Base-by-base conservation (phyloP, 768 basidiomycete genomes). In the Psilocybe cubensis region DNA sequence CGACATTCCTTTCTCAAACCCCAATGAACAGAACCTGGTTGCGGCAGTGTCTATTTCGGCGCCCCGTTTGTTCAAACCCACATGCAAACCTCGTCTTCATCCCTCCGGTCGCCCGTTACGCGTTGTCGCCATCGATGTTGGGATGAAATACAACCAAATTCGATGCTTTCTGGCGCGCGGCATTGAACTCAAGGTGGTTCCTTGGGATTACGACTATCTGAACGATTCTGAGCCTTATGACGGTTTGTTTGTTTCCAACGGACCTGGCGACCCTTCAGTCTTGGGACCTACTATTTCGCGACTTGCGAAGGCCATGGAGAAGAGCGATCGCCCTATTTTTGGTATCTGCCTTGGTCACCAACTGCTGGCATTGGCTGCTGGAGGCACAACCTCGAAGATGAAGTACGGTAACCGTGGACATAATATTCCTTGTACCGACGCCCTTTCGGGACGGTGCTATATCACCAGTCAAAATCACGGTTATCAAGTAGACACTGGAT, bases 81-180 rank as follows among this genome's bases (percentile, higher is more conserved):
- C 79, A 8, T 71, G 71, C 33, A 72, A 76, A 48, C 78, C 85
- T 21, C 83, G 77, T 52, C 70, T 84, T 29, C 92, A 97, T 68
- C 90, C 92, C 2, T 87, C 85, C 1, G 92, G 91, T 27, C 85
- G 95, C 48, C 75, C 85, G 0, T 70, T 98, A 27, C 90, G 97
- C 58, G 84, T 99, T 25, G 68, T 99, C 14, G 94, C 94, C 4
- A 76, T 98, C 57, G 97, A 99, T 70, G 96, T 98, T 49, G 97
- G 97, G n/a, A 98, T 98, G 93, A 99, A 99, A 75, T 97, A 92
- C 79, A 98, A 98, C 74, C 97, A 99, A 74, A 95, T 98, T 65
- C 85, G 97, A 29, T 99, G 97, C 79, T 98, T 99, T 76, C 86
- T 84, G 41, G 80, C 85, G 33, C 89, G 97, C 29, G 97, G 97